Percentiles rank a stretch among this genome's conserved stretches.
Conservation (phyloP, 2,329 filamentous ascomycete species). For the Colletotrichum noveboracense region DNA sequence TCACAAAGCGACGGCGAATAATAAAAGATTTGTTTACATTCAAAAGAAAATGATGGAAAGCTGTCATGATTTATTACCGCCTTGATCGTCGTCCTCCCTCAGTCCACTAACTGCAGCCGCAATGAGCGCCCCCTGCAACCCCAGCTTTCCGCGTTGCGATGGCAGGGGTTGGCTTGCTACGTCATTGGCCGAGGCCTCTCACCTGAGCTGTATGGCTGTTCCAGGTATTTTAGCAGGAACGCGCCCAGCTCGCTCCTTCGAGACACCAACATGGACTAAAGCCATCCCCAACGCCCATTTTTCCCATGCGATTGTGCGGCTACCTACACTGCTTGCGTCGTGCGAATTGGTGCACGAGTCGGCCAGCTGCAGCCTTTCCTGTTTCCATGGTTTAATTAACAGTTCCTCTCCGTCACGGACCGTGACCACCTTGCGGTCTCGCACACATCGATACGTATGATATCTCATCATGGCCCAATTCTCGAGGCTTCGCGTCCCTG, state of each 20-base stretch:
- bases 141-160: conserved; percentile 4
- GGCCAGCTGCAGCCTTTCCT: neutral
- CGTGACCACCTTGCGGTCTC: neutral
- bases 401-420: neutral
- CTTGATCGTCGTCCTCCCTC: neutral
- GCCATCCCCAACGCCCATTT: neutral
- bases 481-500: neutral
- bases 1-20: conserved; percentile 6
- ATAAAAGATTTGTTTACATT: neutral
- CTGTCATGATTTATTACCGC: neutral
- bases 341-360: neutral
- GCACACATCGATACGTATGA: neutral
- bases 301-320: neutral
- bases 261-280: conserved; percentile 1
- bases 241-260: neutral
- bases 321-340: neutral
- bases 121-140: neutral
- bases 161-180: conserved; percentile 20
- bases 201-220: neutral
- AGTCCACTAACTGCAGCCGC: conserved; percentile 3
- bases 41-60: neutral
- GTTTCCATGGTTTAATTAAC: neutral
- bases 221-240: neutral
- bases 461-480: neutral
- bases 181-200: conserved; percentile 9